Evolutionary conservation across 2,329 filamentous ascomycete species (phyloP), one percentile per base, ranked within the genome.

Genomic region (Nannizzia gypsea): DNA sequence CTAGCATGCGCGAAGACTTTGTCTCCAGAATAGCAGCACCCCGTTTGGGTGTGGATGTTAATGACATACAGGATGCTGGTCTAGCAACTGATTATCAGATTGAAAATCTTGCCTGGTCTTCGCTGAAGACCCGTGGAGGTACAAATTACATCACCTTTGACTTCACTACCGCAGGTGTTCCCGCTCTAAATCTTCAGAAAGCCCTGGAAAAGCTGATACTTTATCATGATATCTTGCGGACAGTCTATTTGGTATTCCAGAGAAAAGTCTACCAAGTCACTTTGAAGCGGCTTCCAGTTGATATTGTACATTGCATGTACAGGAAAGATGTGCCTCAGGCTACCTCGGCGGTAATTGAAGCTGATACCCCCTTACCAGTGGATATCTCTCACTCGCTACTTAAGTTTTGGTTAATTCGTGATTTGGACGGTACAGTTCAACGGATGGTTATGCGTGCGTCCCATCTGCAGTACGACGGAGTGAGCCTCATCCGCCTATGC

Each of bases 391-490:
- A 15, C 5, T 42, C 38, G n/a, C n/a, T 42, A 17, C 38, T 42
- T 4, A 42, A 42, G 15, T 42, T 42, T 42, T 42, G 38, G 38
- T 1, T 42, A 42, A 42, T 42, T 17, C 38, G 38, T 6, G 38
- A n/a, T 5, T 15, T n/a, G 3, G 15, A n/a, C 1, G n/a, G 38
- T 1, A 17, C 3, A 42, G n/a, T 42, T 2, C 15, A 42, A 42
- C 71, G 70, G 28, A 76, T 85, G n/a, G 68, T 78, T 56, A 76
- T 83, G 71, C 79, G 82, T 62, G 78, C 85, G 60, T 84, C 82
- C 0, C 83, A 85, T 67, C 78, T 82, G 0, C 82, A 85, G 64
- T 85, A 85, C 68, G 83, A 85, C 63, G 83, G 83, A 65, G 82
- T 85, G 48, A 84, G 80, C 64, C 77, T 85, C 81, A 81, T 0